Evolutionary conservation across 2,329 filamentous ascomycete species (phyloP).

Genomic region (Clonostachys rosea): DNA sequence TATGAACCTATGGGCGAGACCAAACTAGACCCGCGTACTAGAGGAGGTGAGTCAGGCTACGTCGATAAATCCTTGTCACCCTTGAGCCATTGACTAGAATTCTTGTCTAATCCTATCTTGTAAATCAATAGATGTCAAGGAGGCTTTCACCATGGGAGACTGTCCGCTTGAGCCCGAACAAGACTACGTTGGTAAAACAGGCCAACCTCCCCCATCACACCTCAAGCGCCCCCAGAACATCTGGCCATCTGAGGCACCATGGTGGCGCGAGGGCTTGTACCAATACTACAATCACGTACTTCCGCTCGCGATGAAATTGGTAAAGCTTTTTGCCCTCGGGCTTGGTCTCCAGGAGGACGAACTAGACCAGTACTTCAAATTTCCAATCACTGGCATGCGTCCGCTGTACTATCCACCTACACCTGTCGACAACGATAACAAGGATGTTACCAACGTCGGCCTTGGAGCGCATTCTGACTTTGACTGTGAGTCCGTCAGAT

Average conservation of each 20-base stretch:
- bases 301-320: slow-evolving; percentile 10
- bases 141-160: slow-evolving; percentile 1
- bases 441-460: not conserved
- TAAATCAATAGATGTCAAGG: not conserved
- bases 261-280: slow-evolving; percentile 7
- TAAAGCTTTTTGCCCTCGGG: slow-evolving; percentile 12
- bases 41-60: not conserved
- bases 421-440: not conserved
- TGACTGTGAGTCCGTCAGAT: no score
- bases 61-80: no score
- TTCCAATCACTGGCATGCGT: slow-evolving; percentile 13
- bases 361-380: slow-evolving; percentile 10
- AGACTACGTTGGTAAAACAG: no score
- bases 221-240: not conserved
- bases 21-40: not conserved
- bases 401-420: slow-evolving; percentile 13
- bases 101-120: no score
- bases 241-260: slow-evolving; percentile 1
- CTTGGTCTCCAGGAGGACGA: slow-evolving; percentile 10
- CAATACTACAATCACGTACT: slow-evolving; percentile 9
- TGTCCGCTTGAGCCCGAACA: not conserved
- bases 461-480: slow-evolving; percentile 1
- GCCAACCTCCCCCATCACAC: not conserved
- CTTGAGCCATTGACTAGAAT: no score
- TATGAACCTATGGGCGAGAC: not conserved